Conservation (phyloP, 202 grass and related monocot genomes). For the Brachypodium distachyon region DNA sequence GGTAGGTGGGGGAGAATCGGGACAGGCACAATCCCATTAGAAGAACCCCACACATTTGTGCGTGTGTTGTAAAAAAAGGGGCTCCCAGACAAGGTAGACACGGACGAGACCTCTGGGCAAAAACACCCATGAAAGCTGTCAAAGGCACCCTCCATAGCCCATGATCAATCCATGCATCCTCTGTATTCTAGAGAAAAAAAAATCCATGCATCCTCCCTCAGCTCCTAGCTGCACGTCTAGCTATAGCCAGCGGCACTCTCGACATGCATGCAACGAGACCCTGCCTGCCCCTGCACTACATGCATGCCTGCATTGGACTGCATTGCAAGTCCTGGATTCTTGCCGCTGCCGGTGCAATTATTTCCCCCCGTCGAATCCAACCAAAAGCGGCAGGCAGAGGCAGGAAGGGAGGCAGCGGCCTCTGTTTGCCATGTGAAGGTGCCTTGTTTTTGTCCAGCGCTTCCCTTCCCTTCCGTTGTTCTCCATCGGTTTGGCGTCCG, state of each 20-base stretch:
- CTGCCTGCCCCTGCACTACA: background rate
- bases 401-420: background rate
- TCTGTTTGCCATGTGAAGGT: conserved; percentile 41
- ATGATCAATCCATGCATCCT: background rate
- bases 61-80: background rate
- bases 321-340: conserved; percentile 22
- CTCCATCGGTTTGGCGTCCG: background rate
- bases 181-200: background rate
- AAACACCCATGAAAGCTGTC: background rate
- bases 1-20: background rate
- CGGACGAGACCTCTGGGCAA: conserved; percentile 1
- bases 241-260: background rate
- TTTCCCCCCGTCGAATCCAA: conserved; percentile 43
- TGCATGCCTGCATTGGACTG: background rate
- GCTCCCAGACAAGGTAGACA: background rate
- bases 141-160: too few species aligned
- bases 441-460: conserved; percentile 1
- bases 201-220: background rate
- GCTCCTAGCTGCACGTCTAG: background rate
- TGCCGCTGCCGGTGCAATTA: conserved; percentile 28
- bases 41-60: background rate
- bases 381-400: conserved; percentile 18
- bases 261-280: background rate
- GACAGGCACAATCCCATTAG: background rate
- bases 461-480: background rate